A percentile compares a stretch with the other conserved stretches of the same genome.
Evolutionary conservation across 768 basidiomycete genomes (phyloP).

Genomic region (Gloeopeniophorella convolvens): DNA sequence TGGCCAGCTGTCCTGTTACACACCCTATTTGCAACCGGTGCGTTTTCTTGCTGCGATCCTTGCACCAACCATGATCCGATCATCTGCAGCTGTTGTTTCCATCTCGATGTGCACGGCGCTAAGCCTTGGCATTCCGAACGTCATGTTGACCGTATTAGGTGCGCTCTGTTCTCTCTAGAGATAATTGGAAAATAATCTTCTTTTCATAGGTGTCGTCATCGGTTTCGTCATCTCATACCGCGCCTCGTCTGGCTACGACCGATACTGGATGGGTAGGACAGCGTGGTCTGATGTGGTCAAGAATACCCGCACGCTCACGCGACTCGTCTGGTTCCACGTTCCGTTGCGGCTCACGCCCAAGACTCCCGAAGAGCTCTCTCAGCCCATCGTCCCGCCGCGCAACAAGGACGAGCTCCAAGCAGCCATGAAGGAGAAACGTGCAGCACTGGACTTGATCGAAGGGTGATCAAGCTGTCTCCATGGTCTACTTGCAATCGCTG

Average conservation of each 20-base stretch:
- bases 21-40: slow-evolving; percentile 49
- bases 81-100: slow-evolving; percentile 34
- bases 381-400: slow-evolving; percentile 27
- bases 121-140: slow-evolving; percentile 42
- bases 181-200: background rate
- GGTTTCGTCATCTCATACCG: slow-evolving; percentile 56
- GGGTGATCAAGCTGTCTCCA: slow-evolving; percentile 36
- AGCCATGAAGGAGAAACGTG: slow-evolving; percentile 55
- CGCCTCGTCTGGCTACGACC: slow-evolving; percentile 46
- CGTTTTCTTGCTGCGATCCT: slow-evolving; percentile 3
- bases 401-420: slow-evolving; percentile 38
- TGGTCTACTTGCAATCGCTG: background rate
- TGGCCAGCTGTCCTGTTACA: slow-evolving; percentile 64
- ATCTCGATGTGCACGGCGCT: slow-evolving; percentile 36
- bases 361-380: slow-evolving; percentile 31
- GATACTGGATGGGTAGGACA: slow-evolving; percentile 52
- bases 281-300: slow-evolving; percentile 53
- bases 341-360: slow-evolving; percentile 42
- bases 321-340: slow-evolving; percentile 58
- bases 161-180: slow-evolving; percentile 13
- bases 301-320: slow-evolving; percentile 41
- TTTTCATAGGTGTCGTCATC: slow-evolving; percentile 48
- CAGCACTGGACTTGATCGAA: slow-evolving; percentile 53
- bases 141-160: slow-evolving; percentile 60
- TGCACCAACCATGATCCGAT: background rate